Evolutionary conservation across 495 filamentous ascomycete species (phyloP).

Genomic region (Xylaria intraflava): DNA sequence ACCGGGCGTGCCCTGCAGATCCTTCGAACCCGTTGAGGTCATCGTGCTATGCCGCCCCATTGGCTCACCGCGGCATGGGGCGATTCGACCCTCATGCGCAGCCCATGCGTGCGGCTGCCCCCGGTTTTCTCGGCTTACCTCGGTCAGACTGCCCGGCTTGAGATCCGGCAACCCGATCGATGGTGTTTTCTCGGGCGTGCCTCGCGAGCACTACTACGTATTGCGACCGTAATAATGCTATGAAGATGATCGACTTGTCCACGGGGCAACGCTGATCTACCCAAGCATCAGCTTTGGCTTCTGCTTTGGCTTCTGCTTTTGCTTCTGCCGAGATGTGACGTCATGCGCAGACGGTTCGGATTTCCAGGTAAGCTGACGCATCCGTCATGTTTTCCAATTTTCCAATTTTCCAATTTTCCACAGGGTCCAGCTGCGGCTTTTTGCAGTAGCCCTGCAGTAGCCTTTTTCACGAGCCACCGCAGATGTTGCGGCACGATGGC

Average conservation of each 20-base stretch:
- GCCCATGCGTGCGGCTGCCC: neutral
- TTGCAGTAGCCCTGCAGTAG: neutral
- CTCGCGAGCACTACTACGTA: too few species aligned
- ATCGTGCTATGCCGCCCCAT: slow-evolving; percentile 12
- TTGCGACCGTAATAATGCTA: too few species aligned
- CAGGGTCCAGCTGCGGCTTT: neutral
- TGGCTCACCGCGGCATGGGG: neutral
- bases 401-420: too few species aligned
- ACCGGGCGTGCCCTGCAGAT: slow-evolving; percentile 10
- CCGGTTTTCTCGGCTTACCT: neutral
- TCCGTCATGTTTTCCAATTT: neutral
- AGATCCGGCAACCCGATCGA: too few species aligned
- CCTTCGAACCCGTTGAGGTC: slow-evolving; percentile 6
- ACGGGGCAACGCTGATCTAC: too few species aligned
- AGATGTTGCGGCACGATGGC: neutral
- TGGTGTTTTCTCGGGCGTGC: too few species aligned
- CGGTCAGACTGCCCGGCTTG: too few species aligned
- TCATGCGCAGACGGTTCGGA: neutral
- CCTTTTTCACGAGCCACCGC: neutral
- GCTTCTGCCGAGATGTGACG: too few species aligned
- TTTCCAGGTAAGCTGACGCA: neutral
- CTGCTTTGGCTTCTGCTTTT: neutral
- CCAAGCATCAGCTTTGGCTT: neutral
- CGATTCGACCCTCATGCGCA: neutral
- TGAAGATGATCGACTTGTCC: too few species aligned